Evolutionary conservation across 768 basidiomycete genomes (phyloP).

Genomic region (Podaxis sp.): DNA sequence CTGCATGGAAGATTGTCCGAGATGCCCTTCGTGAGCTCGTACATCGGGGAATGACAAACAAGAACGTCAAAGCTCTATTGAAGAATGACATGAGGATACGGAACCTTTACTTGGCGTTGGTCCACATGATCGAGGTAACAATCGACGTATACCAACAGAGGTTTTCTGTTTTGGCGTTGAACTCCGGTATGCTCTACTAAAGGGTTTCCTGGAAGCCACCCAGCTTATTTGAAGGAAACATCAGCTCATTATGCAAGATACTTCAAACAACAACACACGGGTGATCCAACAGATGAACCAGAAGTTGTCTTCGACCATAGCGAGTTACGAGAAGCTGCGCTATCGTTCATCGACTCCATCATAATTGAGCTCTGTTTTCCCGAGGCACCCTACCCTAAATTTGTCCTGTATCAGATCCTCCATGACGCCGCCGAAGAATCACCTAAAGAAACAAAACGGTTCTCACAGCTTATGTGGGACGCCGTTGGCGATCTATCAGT

Average conservation of each 20-base stretch:
- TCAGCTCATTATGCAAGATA: conserved; percentile 72
- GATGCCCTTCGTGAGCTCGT: conserved; percentile 56
- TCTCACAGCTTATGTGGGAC: conserved; percentile 80
- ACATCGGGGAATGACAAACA: conserved; percentile 54
- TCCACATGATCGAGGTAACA: conserved; percentile 60
- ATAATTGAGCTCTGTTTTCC: conserved; percentile 84
- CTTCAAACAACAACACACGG: conserved; percentile 58
- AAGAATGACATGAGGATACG: conserved; percentile 50
- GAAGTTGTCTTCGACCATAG: conserved; percentile 56
- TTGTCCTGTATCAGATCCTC: conserved; percentile 64
- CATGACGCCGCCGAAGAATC: conserved; percentile 73
- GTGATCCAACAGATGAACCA: conserved; percentile 40
- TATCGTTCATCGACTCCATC: conserved; percentile 82
- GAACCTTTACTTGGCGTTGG: conserved; percentile 60
- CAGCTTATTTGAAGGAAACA: conserved; percentile 3
- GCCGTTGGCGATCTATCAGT: conserved; percentile 82
- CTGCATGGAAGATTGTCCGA: conserved; percentile 76
- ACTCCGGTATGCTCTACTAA: conserved; percentile 52
- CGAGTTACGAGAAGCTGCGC: conserved; percentile 59
- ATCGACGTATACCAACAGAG: conserved; percentile 62
- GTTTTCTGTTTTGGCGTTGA: conserved; percentile 69
- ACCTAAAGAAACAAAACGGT: conserved; percentile 70
- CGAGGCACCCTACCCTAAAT: conserved; percentile 61
- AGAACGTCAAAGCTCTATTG: conserved; percentile 52
- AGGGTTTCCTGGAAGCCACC: not conserved